Percentiles rank a stretch among this genome's conserved stretches.
phyloP scores from a whole-genome alignment of 2,329 filamentous ascomycete genomes.

The Cercospora sesami region DNA sequence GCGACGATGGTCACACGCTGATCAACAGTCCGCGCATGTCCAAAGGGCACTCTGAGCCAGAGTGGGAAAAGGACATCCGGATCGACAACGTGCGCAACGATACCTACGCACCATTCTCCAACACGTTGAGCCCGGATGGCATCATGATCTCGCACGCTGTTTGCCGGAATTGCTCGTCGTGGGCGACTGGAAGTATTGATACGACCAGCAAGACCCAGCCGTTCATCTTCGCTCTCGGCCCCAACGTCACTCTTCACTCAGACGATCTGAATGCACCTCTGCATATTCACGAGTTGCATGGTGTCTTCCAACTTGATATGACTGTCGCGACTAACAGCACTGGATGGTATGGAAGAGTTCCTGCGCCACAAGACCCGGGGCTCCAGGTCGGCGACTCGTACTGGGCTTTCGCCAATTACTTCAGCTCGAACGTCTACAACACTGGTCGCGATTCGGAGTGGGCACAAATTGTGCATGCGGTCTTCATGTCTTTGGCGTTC shows the following conservation, averaged over 20 bases:
- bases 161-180: conserved; percentile 44
- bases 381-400: conserved; percentile 25
- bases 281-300: conserved; percentile 43
- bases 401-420: conserved; percentile 32
- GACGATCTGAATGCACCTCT: conserved; percentile 39
- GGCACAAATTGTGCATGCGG: conserved; percentile 33
- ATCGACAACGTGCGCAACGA: conserved; percentile 40
- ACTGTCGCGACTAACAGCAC: conserved; percentile 37
- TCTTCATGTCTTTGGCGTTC: conserved; percentile 41
- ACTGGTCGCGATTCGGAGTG: conserved; percentile 30
- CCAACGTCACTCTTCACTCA: conserved; percentile 33
- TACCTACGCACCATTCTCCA: conserved; percentile 36
- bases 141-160: conserved; percentile 39
- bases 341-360: conserved; percentile 39
- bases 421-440: conserved; percentile 29
- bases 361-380: conserved; percentile 36
- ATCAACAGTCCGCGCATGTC: conserved; percentile 43
- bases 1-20: conserved; percentile 37
- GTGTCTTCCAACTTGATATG: conserved; percentile 47
- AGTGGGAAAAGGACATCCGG: conserved; percentile 33
- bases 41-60: conserved; percentile 41
- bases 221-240: conserved; percentile 48
- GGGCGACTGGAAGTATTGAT: conserved; percentile 42
- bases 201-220: conserved; percentile 36
- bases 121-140: conserved; percentile 29